Base-by-base conservation (phyloP, 129 eudicot species). In the Logfia minima region DNA sequence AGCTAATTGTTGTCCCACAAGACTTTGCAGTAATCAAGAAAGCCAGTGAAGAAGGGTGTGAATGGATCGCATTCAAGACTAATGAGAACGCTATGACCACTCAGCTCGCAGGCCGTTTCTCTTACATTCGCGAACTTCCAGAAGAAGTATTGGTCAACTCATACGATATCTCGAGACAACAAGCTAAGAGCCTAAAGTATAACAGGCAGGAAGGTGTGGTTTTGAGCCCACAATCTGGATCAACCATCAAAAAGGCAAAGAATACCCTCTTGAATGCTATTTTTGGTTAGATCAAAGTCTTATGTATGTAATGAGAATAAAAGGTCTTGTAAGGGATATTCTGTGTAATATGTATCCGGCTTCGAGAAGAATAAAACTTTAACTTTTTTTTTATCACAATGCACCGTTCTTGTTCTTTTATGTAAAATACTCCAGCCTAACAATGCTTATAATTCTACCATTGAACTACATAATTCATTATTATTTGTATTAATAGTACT, bases 21-120 rank as follows among this genome's bases (percentile, higher is more conserved):
- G 81, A 85, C 85, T 89, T 81, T 73, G 97, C 85, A 8, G 87
- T 85, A 58, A 9, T 85, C 4, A 87, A 85, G 84, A 87, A 84
- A 76, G 97, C 97, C 0, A 76, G 85, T 1, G 71, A 85, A n/a
- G 64, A 85, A 55, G 97, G 97, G 2, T 79, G 84, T 61, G 95
- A 89, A 75, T 92, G 85, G 86, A 79, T 92, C 16, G 78, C 85
- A 9, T 92, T 92, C 84, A 84, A 80, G 84, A 92, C 97, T 11
- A 87, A 72, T 28, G 88, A 85, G 69, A 78, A 88, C 28, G 90
- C 94, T 1, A 78, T 83, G 52, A 76, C 58, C 2, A 66, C 68
- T 37, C 83, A 75, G 18, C 83, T 91, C 0, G 92, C 92, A 2
- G 97, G 97, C 24, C 78, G 86, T 32, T 61, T 72, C 19, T 91